A percentile compares a stretch with the other conserved stretches of the same genome.
These are phyloP conservation scores for Besnoitia besnoiti DNA, from an alignment of 169 alveolate genomes.

Conservation along the genomic window DNA sequence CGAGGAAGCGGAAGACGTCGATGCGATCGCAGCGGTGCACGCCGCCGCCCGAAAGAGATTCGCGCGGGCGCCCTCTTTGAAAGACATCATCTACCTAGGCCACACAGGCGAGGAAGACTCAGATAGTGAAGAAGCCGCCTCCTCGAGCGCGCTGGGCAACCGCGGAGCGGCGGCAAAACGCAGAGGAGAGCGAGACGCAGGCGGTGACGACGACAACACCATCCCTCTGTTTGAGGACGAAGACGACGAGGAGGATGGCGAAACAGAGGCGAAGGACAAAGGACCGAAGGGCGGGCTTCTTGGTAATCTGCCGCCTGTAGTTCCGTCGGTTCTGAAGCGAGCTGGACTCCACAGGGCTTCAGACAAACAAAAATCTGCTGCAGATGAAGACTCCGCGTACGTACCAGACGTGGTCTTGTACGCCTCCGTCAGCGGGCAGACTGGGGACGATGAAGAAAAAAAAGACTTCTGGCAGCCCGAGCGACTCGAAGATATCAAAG, in stretches of 20 bases:
- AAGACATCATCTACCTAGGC: neutral
- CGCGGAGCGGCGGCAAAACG: neutral
- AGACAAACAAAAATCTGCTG: slow-evolving; percentile 26
- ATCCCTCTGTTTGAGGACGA: slow-evolving; percentile 48
- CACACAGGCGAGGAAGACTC: neutral
- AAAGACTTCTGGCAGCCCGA: slow-evolving; percentile 13
- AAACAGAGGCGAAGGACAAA: neutral
- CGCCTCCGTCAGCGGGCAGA: neutral
- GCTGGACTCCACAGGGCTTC: slow-evolving; percentile 67
- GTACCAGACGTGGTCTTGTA: neutral
- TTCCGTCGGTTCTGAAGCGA: slow-evolving; percentile 21
- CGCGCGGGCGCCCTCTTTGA: neutral
- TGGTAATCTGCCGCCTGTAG: slow-evolving; percentile 25
- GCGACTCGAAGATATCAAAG: slow-evolving; percentile 18
- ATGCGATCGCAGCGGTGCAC: slow-evolving; percentile 13
- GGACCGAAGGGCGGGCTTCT: neutral
- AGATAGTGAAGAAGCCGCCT: neutral
- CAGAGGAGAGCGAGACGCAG: neutral
- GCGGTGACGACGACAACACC: neutral
- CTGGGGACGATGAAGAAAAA: neutral
- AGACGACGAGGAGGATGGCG: slow-evolving; percentile 37
- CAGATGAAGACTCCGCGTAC: neutral
- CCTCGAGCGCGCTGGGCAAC: neutral
- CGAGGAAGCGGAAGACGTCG: slow-evolving; percentile 69
- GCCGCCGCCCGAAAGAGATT: slow-evolving; percentile 30